Evolutionary conservation across 345 rosid genomes (phyloP), one percentile per base, ranked within the genome.

Genomic region (Rhodamnia rubescens): DNA sequence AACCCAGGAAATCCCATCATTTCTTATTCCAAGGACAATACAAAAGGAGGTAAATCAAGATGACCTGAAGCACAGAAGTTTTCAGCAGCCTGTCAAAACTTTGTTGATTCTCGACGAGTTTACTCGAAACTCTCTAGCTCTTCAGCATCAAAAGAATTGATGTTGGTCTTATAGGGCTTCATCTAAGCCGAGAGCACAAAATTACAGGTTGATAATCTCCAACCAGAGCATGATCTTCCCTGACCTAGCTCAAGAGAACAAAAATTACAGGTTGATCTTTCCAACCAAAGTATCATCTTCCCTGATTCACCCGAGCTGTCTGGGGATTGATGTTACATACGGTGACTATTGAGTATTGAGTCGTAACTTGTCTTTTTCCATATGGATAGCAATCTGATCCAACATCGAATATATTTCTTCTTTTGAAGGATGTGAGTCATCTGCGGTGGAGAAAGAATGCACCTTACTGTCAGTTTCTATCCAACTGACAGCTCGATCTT

Each of bases 401-500:
- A 92, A 87, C 54, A 85, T 78, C 0, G 85, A 85, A 88, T 90
- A 89, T 85, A 92, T 88, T 84, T 87, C 92, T 83, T 88, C 92
- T 89, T 87, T 91, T 52, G 86, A 86, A 50, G 93, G 91, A 87
- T 95, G 94, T 54, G 81, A 88, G 84, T 87, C 85, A 82, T 91
- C 93, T 86, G 94, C 89, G 75, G 74, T 88, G 11, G 92, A 87
- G 89, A 94, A 93, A 47, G 89, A 85, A 29, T 92, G 91, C 74
- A 93, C 87, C 85, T 89, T 92, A 81, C 88, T 88, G 44, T 89
- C 91, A 20, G 88, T 89, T 86, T 90, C 92, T 87, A 92, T 92
- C 99, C 95, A 94, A 90, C 95, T 94, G 75, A 89, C 51, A 55
- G 91, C 94, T 88, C 80, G 90, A 84, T 94, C 94, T 91, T 93